These are phyloP conservation scores for Sclerotiophoma versabilis DNA, from an alignment of 2,329 filamentous ascomycete genomes.

Conservation along the genomic window DNA sequence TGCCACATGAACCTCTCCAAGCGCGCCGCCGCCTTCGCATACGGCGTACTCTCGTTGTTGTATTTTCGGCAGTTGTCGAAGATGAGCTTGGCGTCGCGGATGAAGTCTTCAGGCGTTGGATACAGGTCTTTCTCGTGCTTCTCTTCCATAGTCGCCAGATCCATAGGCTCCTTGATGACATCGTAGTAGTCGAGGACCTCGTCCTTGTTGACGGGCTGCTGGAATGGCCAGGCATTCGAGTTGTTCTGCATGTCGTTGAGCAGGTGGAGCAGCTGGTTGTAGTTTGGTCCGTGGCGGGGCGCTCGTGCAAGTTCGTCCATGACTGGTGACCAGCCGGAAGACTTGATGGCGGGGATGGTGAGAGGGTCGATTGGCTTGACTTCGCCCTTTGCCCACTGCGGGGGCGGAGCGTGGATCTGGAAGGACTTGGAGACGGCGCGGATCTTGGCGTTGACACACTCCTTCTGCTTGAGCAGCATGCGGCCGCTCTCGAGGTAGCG, in stretches of 20 bases:
- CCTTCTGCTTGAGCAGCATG: conserved; percentile 97
- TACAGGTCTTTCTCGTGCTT: conserved; percentile 96
- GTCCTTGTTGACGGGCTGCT: conserved; percentile 90
- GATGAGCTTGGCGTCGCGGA: conserved; percentile 84
- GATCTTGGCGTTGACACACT: conserved; percentile 93
- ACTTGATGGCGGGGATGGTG: conserved; percentile 83
- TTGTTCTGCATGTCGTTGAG: conserved; percentile 97
- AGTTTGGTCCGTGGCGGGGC: conserved; percentile 94
- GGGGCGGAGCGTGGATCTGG: conserved; percentile 82
- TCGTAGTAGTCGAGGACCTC: conserved; percentile 99
- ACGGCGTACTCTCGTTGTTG: conserved; percentile 94
- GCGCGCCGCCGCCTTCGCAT: conserved; percentile 93
- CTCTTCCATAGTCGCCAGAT: conserved; percentile 91
- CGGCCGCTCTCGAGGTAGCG: conserved; percentile 91
- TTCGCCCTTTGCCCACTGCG: conserved; percentile 78
- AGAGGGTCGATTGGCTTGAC: conserved; percentile 79
- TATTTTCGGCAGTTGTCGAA: conserved; percentile 96
- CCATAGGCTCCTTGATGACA: conserved; percentile 98
- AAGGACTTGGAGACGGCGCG: conserved; percentile 89
- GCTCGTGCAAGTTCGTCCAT: conserved; percentile 98
- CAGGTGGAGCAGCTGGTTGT: conserved; percentile 89
- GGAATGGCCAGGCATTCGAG: conserved; percentile 91
- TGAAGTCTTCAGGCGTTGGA: conserved; percentile 88
- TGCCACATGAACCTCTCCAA: conserved; percentile 95
- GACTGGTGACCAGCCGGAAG: conserved; percentile 92